Percentiles rank a stretch among this genome's conserved stretches.
Evolutionary conservation across 2,329 filamentous ascomycete species (phyloP).

Genomic region (Paradendryphiella salina): DNA sequence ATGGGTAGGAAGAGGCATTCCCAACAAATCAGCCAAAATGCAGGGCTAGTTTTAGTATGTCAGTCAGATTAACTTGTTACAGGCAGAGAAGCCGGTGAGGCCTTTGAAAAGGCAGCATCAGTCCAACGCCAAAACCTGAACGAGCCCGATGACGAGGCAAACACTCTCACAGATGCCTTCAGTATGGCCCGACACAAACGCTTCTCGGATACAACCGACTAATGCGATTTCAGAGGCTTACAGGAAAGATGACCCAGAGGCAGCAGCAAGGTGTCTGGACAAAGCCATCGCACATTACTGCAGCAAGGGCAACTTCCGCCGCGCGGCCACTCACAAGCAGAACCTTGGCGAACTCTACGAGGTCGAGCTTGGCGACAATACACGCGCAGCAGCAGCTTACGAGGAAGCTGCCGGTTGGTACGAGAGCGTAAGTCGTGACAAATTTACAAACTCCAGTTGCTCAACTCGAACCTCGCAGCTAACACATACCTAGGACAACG

Average conservation of each 20-base stretch:
- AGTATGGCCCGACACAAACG: conserved; percentile 47
- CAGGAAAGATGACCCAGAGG: conserved; percentile 78
- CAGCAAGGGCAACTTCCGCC: conserved; percentile 83
- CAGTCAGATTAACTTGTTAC: conserved; percentile 12
- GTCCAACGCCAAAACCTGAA: conserved; percentile 81
- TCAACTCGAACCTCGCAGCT: conserved; percentile 11
- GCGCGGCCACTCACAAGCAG: conserved; percentile 89
- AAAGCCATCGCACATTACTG: conserved; percentile 85
- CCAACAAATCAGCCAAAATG: too few species aligned
- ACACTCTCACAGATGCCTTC: conserved; percentile 86
- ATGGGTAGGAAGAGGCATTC: conserved; percentile 61
- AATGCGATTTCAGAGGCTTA: conserved; percentile 65
- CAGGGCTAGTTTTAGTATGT: neutral
- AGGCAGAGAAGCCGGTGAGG: conserved; percentile 84
- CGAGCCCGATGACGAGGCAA: conserved; percentile 90
- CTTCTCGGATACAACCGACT: conserved; percentile 3
- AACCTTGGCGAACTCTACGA: conserved; percentile 85
- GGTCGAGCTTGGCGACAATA: conserved; percentile 74
- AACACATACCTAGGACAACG: conserved; percentile 39
- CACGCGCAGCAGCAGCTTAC: conserved; percentile 79
- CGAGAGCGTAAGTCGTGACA: conserved; percentile 54
- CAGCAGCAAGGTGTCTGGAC: conserved; percentile 79
- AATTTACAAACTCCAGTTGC: neutral
- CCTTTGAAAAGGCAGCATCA: conserved; percentile 81
- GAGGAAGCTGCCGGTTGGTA: conserved; percentile 88